Conservation (phyloP, 2,329 filamentous ascomycete species). For the Aspergillus melleus region DNA sequence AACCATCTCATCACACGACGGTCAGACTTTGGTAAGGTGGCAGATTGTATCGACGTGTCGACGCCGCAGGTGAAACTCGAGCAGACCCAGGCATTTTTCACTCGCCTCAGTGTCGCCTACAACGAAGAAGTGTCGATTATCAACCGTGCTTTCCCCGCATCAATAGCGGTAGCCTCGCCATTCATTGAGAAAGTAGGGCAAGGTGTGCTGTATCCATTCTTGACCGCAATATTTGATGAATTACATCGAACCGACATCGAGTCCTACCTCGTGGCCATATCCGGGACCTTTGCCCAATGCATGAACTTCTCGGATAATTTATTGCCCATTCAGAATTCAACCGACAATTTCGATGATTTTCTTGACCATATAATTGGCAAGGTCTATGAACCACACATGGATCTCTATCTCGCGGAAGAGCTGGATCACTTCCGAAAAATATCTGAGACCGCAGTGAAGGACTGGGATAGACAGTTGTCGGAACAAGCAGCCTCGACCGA, state of each 20-base stretch:
- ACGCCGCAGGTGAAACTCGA: constrained; percentile 72
- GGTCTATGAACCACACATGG: constrained; percentile 90
- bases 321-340: constrained; percentile 61
- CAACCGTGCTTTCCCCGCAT: constrained; percentile 74
- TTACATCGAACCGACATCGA: constrained; percentile 73
- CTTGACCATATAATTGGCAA: constrained; percentile 67
- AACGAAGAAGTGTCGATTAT: constrained; percentile 83
- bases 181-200: constrained; percentile 82
- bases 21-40: constrained; percentile 68
- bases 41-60: constrained; percentile 75
- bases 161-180: constrained; percentile 69
- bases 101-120: constrained; percentile 68
- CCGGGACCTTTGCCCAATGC: constrained; percentile 83
- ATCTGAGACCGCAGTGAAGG: constrained; percentile 72
- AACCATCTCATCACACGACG: constrained; percentile 79
- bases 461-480: constrained; percentile 88
- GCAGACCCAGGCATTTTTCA: constrained; percentile 80
- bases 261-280: constrained; percentile 80
- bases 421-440: constrained; percentile 78
- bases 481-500: constrained; percentile 90
- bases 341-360: constrained; percentile 62
- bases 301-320: constrained; percentile 74
- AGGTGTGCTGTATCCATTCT: constrained; percentile 79
- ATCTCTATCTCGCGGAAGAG: constrained; percentile 89
- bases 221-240: constrained; percentile 83